These are phyloP conservation scores for Atkinsonella hypoxylon DNA, from an alignment of 2,329 filamentous ascomycete species.

Conservation along the genomic window DNA sequence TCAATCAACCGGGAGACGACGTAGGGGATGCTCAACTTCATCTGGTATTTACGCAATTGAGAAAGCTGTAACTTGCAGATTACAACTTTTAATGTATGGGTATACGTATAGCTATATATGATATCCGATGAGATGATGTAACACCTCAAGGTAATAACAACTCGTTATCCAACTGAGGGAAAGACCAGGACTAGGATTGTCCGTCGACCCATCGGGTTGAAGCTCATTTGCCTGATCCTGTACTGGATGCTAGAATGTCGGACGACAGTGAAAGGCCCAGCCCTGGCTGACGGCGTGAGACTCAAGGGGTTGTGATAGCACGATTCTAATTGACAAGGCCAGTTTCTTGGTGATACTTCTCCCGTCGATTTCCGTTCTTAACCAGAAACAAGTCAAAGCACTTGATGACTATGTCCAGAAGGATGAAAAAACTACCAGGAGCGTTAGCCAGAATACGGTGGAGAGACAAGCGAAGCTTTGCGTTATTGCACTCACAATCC, in stretches of 20 bases:
- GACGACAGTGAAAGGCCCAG: no score
- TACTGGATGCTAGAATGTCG: background rate
- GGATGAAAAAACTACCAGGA: background rate
- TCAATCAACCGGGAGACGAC: background rate
- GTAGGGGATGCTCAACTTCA: background rate
- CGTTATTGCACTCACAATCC: slow-evolving; percentile 11
- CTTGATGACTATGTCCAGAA: background rate
- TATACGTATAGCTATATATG: background rate
- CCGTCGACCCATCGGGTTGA: background rate
- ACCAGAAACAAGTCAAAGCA: background rate
- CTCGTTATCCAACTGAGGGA: background rate
- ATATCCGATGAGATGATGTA: background rate
- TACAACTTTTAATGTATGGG: background rate
- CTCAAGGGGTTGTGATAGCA: background rate
- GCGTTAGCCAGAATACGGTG: background rate
- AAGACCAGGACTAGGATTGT: background rate
- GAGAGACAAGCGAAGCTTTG: background rate
- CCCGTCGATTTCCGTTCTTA: background rate
- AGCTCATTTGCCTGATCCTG: background rate
- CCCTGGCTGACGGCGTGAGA: no score
- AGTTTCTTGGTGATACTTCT: background rate
- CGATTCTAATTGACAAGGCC: background rate
- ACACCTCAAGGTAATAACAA: background rate
- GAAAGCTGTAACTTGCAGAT: background rate
- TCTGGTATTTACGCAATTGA: background rate